Evolutionary conservation across 1,284 basidiomycete genomes (phyloP).

Genomic region (Puccinia coronata): DNA sequence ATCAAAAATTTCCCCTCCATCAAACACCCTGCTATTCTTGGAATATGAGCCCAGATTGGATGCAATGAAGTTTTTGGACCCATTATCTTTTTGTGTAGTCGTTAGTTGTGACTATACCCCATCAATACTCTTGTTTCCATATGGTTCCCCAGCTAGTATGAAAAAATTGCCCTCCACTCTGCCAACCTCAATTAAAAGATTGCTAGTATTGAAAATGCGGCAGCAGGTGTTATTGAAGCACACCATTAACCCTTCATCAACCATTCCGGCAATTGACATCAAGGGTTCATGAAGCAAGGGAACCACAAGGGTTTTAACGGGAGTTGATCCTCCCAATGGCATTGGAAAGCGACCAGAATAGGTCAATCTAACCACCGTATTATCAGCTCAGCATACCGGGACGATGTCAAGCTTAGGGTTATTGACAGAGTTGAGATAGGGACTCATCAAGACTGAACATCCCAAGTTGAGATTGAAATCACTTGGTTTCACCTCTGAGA

Average conservation of each 20-base stretch:
- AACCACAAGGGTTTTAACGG: not conserved
- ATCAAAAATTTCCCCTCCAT: too few relatives aligned
- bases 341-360: not conserved
- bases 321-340: not conserved
- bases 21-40: too few relatives aligned
- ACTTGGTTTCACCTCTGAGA: not conserved
- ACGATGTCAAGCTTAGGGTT: not conserved
- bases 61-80: too few relatives aligned
- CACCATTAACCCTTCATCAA: not conserved
- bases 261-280: not conserved
- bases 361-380: not conserved
- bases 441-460: slow-evolving; percentile 9
- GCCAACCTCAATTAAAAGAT: too few relatives aligned
- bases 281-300: slow-evolving; percentile 3
- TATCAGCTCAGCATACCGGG: not conserved
- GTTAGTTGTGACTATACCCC: too few relatives aligned
- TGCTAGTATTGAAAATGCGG: not conserved
- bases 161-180: too few relatives aligned
- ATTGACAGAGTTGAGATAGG: not conserved
- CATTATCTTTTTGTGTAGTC: too few relatives aligned
- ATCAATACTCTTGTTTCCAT: too few relatives aligned
- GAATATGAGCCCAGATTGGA: too few relatives aligned
- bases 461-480: slow-evolving; percentile 11
- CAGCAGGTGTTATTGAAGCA: not conserved
- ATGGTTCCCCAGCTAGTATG: too few relatives aligned